These are phyloP conservation scores for Pisolithus microcarpus DNA, from an alignment of 768 basidiomycete genomes.

Conservation along the genomic window DNA sequence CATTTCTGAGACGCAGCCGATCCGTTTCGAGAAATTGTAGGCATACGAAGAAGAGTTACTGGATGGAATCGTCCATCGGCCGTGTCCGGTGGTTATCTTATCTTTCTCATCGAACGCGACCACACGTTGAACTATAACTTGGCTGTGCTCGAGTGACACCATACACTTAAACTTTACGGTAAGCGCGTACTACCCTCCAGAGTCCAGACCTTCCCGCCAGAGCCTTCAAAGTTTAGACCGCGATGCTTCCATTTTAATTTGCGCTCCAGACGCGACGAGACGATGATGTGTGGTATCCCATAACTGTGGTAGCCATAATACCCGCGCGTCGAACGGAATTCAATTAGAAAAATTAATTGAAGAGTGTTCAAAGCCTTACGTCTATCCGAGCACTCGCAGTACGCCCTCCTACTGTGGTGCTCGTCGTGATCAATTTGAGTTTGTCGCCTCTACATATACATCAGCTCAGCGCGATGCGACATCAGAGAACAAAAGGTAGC, in stretches of 20 bases:
- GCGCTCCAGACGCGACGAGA: slow-evolving; percentile 37
- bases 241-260: slow-evolving; percentile 31
- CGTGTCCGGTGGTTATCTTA: slow-evolving; percentile 6
- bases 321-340: not conserved
- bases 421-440: slow-evolving; percentile 36
- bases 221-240: slow-evolving; percentile 12
- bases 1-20: not conserved
- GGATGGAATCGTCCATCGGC: not conserved
- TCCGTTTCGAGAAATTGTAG: not conserved
- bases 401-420: slow-evolving; percentile 25
- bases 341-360: too few relatives aligned
- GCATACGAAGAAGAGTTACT: too few relatives aligned
- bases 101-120: slow-evolving; percentile 1
- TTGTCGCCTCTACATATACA: slow-evolving; percentile 34
- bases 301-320: slow-evolving; percentile 22
- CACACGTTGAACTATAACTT: too few relatives aligned
- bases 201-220: too few relatives aligned
- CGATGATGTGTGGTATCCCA: slow-evolving; percentile 34
- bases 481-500: not conserved
- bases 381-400: slow-evolving; percentile 33
- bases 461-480: not conserved
- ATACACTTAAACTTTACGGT: too few relatives aligned
- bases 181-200: too few relatives aligned
- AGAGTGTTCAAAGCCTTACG: slow-evolving; percentile 19
- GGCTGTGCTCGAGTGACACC: too few relatives aligned